phyloP scores from a whole-genome alignment of 2,329 filamentous ascomycete species.

The Stachybotrys echinatus region DNA sequence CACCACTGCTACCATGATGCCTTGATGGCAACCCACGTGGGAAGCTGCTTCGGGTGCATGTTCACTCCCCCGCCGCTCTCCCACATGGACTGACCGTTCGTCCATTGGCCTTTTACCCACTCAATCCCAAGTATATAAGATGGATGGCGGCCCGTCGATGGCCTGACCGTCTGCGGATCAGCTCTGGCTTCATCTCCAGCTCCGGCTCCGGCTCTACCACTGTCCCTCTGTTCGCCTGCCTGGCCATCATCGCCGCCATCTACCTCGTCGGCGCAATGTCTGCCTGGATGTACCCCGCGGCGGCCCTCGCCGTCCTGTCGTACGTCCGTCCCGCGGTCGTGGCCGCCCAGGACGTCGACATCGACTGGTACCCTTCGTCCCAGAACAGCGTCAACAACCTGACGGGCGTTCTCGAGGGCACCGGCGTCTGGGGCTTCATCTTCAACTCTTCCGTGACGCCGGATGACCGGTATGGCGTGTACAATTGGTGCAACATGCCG shows the following conservation, averaged over 20 bases:
- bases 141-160: background rate
- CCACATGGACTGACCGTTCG: too few relatives aligned
- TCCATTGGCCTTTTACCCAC: too few relatives aligned
- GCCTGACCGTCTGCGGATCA: background rate
- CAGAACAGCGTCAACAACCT: conserved; percentile 57
- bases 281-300: background rate
- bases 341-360: conserved; percentile 23
- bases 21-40: background rate
- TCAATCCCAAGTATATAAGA: background rate
- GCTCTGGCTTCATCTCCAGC: too few relatives aligned
- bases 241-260: background rate
- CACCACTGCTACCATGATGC: background rate
- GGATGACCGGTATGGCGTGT: conserved; percentile 51
- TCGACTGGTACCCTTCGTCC: conserved; percentile 54
- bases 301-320: background rate
- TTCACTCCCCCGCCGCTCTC: too few relatives aligned
- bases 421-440: conserved; percentile 67
- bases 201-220: background rate
- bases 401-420: conserved; percentile 46
- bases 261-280: background rate
- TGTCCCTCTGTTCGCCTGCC: background rate
- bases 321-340: background rate
- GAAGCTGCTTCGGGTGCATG: background rate
- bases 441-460: conserved; percentile 63
- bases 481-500: conserved; percentile 88